Evolutionary conservation across 371 early-diverging fungal species (phyloP), one percentile per base, ranked within the genome.

Genomic region (Apophysomyces variabilis): DNA sequence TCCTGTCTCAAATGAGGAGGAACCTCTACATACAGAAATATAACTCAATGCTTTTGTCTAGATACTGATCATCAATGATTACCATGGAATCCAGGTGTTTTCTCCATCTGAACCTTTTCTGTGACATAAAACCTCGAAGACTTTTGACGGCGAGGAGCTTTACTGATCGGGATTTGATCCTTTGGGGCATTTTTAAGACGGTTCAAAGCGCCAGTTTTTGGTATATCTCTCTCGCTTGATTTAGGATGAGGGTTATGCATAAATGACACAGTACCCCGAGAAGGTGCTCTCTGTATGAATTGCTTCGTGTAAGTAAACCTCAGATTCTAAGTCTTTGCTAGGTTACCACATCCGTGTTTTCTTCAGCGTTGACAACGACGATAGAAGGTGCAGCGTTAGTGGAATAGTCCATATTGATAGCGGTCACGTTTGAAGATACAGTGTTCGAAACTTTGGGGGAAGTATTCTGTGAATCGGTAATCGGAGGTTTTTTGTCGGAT

Each of bases 101-200:
- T 88, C 64, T 95, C 95, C 47, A 95, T 21, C 66, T 93, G 92
- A 32, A 92, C 91, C 50, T 87, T 85, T 67, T 92, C 93, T 38
- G 91, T 90, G 45, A 92, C 88, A 74, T 93, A 93, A 74, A 95
- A 93, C 7, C 95, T 85, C 16, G 94, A 94, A 12, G 94, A 94
- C 66, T 93, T 84, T 69, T 95, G 94, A 57, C 95, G 87, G 39
- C 92, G 84, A 12, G 95, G 94, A 5, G 89, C 86, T 77, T 93
- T 93, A 75, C 87, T 87, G 69, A 92, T 84, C 36, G 92, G 91
- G 46, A 93, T 92, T 38, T 87, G 82, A 72, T 94, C 93, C 78
- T 91, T 93, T 4, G 92, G 88, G 13, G 91, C 81, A 66, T 89
- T 90, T 73, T 94, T 95, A 68, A 95, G 70, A 67, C 93, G 85